A percentile compares a stretch with the other conserved stretches of the same genome.
Conservation (phyloP, 2,329 filamentous ascomycete genomes). For the Epicoccum sorghinum region DNA sequence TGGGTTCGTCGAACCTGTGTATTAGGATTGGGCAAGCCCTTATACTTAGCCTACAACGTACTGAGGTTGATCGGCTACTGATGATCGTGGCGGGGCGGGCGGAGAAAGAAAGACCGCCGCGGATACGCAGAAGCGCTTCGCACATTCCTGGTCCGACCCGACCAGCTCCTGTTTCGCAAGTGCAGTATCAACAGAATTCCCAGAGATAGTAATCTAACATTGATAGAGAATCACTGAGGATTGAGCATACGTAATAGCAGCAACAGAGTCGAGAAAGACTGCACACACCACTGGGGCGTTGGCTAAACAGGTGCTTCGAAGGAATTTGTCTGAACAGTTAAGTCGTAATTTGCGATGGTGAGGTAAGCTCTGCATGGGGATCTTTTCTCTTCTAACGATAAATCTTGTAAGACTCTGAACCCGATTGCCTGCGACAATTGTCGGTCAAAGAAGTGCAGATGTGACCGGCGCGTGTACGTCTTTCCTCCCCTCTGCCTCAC, state of each 20-base stretch:
- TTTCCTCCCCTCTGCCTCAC: not conserved
- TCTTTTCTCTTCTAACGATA: not conserved
- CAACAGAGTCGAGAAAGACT: too few species aligned
- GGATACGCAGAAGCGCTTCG: not conserved
- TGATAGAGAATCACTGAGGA: too few species aligned
- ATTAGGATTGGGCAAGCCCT: not conserved
- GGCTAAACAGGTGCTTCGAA: too few species aligned
- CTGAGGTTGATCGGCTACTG: conserved; percentile 1
- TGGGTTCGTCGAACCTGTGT: not conserved
- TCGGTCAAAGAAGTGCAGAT: conserved; percentile 37
- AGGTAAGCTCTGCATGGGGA: not conserved
- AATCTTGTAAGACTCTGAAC: conserved; percentile 18
- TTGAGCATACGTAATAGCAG: too few species aligned
- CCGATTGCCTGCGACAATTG: conserved; percentile 36
- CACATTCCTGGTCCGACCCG: conserved; percentile 19
- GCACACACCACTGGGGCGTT: too few species aligned
- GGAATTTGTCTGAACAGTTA: too few species aligned
- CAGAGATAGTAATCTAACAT: too few species aligned
- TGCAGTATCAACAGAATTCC: too few species aligned
- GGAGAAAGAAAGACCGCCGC: conserved; percentile 24
- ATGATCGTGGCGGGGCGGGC: conserved; percentile 20
- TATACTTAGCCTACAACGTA: not conserved
- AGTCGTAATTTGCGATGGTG: not conserved
- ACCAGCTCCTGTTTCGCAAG: too few species aligned
- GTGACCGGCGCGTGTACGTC: conserved; percentile 32